Evolutionary conservation across 768 basidiomycete genomes (phyloP), one percentile per base, ranked within the genome.

Genomic region (Xerocomus potaroensis): DNA sequence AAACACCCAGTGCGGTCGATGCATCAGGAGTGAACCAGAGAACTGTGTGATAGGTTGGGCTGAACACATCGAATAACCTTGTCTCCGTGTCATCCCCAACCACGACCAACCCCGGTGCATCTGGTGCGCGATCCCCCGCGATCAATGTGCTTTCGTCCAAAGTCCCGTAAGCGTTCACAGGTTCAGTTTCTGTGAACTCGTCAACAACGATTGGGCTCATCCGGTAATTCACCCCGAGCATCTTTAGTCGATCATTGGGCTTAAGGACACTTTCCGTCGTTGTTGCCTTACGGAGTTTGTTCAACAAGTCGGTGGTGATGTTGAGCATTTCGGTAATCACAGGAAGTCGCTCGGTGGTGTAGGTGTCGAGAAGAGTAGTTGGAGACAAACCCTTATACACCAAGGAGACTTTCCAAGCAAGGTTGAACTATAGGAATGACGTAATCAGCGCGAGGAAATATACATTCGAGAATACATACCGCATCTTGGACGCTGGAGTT

Each of bases 221-320:
- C 8, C 80, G 69, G 53, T 75, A 80, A 59, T 80, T 80, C 33
- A 80, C 67, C 8, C 76, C 77, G 27, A 79, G 69, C 59, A 76
- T 74, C 18, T 60, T 52, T 5, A 76, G 49, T 2, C 58, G 54
- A 12, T 55, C 16, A 24, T 39, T 42, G 2, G 23, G 36, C 8
- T 24, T 18, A 23, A 37, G 16, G 16, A 23, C 40, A 11, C 26
- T n/a, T 6, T 31, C 24, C 3, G 21, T 19, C 7, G 26, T 34
- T 9, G 11, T 10, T 7, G n/a, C 12, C 10, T 8, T 32, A 5
- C 22, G 7, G 4, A 34, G 4, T 1, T 26, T 37, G 23, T 49
- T 5, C 3, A 61, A 44, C 4, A 69, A 46, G 3, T 38, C 47
- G n/a, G 69, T 68, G 22, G 73, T 70, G 23, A 64, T 49, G 40